Base-by-base conservation (phyloP, 306 rosid genomes). In the Quercus gilva region DNA sequence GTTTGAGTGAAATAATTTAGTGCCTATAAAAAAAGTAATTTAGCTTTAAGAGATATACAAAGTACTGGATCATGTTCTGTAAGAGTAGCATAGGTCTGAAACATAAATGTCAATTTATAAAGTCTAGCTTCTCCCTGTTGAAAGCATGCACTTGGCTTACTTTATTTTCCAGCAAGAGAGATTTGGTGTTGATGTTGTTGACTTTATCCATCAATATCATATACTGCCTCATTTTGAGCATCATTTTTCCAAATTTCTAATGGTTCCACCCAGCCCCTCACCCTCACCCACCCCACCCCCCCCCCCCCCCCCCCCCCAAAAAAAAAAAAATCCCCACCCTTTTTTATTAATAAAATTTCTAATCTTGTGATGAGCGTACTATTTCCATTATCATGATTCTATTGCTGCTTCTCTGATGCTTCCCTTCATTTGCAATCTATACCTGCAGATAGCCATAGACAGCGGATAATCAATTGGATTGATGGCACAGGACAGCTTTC, bases 401-500 rank as follows among this genome's bases (percentile, higher is more conserved):
- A 35, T 67, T 35, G 52, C n/a, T 3, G 45, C 49, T 67, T 67
- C 55, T 11, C 45, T 28, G 11, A 52, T 81, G 73, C 41, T 19
- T 52, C 4, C 21, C 17, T 55, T 51, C 72, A 26, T 74, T 21
- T 5, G 56, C 64, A 55, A 63, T 45, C 57, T 9, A 71, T 15
- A 14, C 75, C 7, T 81, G 84, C 94, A 94, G 99, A 95, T 82
- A 78, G 88, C 84, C 99, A 94, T 56, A 90, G 99, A 68, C 97
- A 94, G 59, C 84, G 84, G 84, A 87, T 91, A 79, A 56, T 92
- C 60, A 86, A 80, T 81, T 94, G 99, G 99, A 92, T 94, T 76
- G 88, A 94, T 88, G 86, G 90, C 80, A 85, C 97, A 28, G 97
- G 97, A 73, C 90, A 91, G 73, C 92, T 88, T 80, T 88, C 99